These are phyloP conservation scores for Paraphoma chrysanthemicola DNA, from an alignment of 2,329 filamentous ascomycete genomes.

Conservation along the genomic window DNA sequence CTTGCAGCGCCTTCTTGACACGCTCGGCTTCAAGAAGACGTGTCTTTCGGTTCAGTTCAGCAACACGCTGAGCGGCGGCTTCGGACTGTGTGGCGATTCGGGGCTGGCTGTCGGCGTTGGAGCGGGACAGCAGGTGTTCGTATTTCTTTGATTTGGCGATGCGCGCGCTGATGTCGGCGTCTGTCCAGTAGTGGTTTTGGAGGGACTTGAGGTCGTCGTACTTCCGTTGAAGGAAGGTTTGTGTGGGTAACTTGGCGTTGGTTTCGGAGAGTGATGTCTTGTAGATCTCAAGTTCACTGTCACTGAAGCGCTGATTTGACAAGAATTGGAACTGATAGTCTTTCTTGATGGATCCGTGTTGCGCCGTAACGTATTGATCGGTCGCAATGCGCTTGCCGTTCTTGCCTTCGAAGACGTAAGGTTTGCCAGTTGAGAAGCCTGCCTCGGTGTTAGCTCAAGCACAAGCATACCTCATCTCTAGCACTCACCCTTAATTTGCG, in stretches of 20 bases:
- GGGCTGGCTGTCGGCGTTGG: constrained; percentile 67
- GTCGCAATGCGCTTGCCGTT: constrained; percentile 81
- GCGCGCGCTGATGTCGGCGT: constrained; percentile 81
- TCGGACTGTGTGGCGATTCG: constrained; percentile 61
- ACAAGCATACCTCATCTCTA: neutral
- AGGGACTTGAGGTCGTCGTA: constrained; percentile 81
- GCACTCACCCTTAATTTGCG: constrained; percentile 77
- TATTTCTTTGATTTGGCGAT: constrained; percentile 69
- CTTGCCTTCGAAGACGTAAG: constrained; percentile 79
- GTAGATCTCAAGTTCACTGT: constrained; percentile 84
- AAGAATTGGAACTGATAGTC: constrained; percentile 91
- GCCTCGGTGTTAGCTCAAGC: constrained; percentile 29
- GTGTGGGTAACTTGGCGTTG: constrained; percentile 75
- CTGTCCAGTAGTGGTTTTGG: constrained; percentile 81
- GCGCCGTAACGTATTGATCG: constrained; percentile 81
- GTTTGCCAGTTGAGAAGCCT: constrained; percentile 80
- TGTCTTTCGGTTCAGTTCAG: constrained; percentile 83
- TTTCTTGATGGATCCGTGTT: constrained; percentile 82
- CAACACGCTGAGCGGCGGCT: constrained; percentile 80
- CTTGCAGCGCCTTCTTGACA: constrained; percentile 87
- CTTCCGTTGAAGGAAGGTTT: constrained; percentile 71
- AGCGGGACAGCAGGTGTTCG: constrained; percentile 64
- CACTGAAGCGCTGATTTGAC: constrained; percentile 85
- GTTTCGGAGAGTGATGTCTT: constrained; percentile 74
- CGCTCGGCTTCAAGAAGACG: constrained; percentile 84